Base-by-base conservation (phyloP, 352 stramenopile species). In the Globisporangium spiculum region DNA sequence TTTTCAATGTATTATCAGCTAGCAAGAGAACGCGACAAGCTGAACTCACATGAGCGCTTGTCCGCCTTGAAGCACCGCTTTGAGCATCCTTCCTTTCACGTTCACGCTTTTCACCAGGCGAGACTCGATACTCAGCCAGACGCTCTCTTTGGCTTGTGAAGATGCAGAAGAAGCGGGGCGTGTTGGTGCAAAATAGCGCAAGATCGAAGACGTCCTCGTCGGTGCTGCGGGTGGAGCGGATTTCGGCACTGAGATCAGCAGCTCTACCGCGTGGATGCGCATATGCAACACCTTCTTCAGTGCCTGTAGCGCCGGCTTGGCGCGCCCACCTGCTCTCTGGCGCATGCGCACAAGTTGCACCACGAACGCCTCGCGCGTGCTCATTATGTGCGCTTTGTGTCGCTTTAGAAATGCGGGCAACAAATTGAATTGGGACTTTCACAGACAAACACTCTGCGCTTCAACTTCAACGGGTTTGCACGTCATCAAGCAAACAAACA, bases 261-360 rank as follows among this genome's bases (percentile, higher is more conserved):
- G 65, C n/a, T 59, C 24, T 2, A 56, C 36, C 2, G 64, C 52
- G 18, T 22, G 54, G 44, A 88, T 60, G 57, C 30, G 59, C 68
- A 88, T 59, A 0, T 18, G 26, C 18, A 85, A 69, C 52, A 54
- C 16, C 65, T 70, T 72, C 44, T 67, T 62, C 22, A 88, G 75
- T 44, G 61, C 71, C 61, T 84, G 75, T 18, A 85, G 77, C 10
- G 50, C 26, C 36, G 8, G 20, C 34, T 27, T 50, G 22, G 14
- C 26, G 22, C 16, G 30, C 7, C 32, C 22, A 27, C 54, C 53
- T n/a, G 14, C 26, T 36, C 36, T 44, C 30, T 22, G 22, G 14
- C 63, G 72, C 32, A 34, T 56, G 52, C 69, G 65, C 61, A 86
- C 77, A 50, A 87, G 62, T 30, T 75, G 75, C 67, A 84, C 77